These are phyloP conservation scores for Leptographium radiaticola DNA, from an alignment of 2,329 filamentous ascomycete genomes.

Conservation along the genomic window DNA sequence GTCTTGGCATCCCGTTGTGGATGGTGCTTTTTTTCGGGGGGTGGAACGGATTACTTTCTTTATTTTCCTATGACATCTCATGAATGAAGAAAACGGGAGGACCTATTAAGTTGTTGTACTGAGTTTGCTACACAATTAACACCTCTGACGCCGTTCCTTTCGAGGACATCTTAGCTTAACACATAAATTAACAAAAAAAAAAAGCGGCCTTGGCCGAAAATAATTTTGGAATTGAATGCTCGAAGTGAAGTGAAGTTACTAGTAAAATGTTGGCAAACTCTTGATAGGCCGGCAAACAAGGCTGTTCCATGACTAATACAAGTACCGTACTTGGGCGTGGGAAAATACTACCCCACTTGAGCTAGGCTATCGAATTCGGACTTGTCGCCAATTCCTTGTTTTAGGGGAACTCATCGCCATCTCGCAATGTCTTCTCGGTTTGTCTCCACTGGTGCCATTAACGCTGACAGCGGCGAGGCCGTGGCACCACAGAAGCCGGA, in stretches of 20 bases:
- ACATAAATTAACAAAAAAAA: not conserved
- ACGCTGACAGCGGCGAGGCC: constrained; percentile 20
- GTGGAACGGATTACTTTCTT: not conserved
- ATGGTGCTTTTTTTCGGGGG: not conserved
- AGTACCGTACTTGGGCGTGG: too few relatives aligned
- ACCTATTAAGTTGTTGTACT: not conserved
- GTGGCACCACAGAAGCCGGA: constrained; percentile 1
- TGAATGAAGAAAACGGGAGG: not conserved
- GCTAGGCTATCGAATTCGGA: too few relatives aligned
- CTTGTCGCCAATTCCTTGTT: too few relatives aligned
- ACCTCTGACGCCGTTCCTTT: not conserved
- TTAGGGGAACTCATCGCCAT: too few relatives aligned
- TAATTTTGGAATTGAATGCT: not conserved
- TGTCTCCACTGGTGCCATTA: constrained; percentile 40
- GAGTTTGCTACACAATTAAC: not conserved
- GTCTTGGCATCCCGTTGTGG: not conserved
- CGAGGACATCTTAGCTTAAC: not conserved
- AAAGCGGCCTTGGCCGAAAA: constrained; percentile 9
- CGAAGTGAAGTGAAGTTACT: too few relatives aligned
- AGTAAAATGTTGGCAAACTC: too few relatives aligned
- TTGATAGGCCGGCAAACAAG: too few relatives aligned
- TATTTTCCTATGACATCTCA: not conserved
- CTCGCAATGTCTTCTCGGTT: constrained; percentile 38
- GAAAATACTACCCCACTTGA: too few relatives aligned
- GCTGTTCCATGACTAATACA: too few relatives aligned